Evolutionary conservation across 2,329 filamentous ascomycete genomes (phyloP).

Genomic region (Colletotrichum lindemuthianum): DNA sequence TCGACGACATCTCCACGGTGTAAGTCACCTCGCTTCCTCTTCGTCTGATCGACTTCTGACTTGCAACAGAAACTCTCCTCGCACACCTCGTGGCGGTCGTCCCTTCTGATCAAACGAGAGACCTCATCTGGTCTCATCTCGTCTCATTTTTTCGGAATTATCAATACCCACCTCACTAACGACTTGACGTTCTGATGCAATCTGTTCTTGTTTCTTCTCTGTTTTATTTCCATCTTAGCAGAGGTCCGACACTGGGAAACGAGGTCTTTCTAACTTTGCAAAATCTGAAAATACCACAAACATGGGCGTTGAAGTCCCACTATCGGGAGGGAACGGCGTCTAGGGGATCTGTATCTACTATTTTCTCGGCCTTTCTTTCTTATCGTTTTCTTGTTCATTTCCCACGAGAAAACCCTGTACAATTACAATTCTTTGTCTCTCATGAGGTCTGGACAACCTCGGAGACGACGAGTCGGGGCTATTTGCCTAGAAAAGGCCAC

Average conservation of each 20-base stretch:
- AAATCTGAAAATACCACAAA: slow-evolving; percentile 34
- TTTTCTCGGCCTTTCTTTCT: slow-evolving; percentile 7
- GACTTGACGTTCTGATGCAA: slow-evolving; percentile 36
- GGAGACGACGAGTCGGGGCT: no score
- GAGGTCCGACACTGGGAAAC: not conserved
- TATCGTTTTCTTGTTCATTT: slow-evolving; percentile 20
- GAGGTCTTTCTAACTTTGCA: slow-evolving; percentile 1
- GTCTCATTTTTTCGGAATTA: not conserved
- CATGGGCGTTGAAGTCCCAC: slow-evolving; percentile 14
- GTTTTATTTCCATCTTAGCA: not conserved
- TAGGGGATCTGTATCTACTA: slow-evolving; percentile 29
- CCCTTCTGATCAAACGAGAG: slow-evolving; percentile 38
- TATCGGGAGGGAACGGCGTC: slow-evolving; percentile 18
- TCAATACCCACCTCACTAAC: slow-evolving; percentile 38
- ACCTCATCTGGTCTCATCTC: not conserved
- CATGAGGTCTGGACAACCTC: slow-evolving; percentile 26
- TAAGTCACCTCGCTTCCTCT: slow-evolving; percentile 49
- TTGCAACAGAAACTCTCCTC: slow-evolving; percentile 45
- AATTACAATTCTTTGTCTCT: slow-evolving; percentile 42
- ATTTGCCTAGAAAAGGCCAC: no score
- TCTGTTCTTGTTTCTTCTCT: slow-evolving; percentile 2
- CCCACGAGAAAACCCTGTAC: slow-evolving; percentile 44
- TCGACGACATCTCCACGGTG: slow-evolving; percentile 74
- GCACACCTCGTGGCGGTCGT: slow-evolving; percentile 53
- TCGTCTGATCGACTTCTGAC: slow-evolving; percentile 25